Base-by-base conservation (phyloP, 176 grass and related monocot species). In the Ensete glaucum region DNA sequence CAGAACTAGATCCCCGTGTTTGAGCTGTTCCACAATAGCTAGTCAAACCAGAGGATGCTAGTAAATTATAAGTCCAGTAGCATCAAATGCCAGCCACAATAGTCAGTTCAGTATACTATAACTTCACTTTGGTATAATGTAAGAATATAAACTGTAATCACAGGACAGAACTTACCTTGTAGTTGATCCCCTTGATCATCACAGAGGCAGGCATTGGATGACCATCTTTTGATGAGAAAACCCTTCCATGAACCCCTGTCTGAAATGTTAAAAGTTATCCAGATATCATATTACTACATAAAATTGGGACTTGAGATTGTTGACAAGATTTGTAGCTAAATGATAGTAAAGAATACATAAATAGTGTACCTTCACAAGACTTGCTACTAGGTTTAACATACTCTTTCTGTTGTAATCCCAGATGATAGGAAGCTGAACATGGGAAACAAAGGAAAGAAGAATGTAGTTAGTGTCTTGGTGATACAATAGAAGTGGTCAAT, bases 391-490 rank as follows among this genome's bases (percentile, higher is more conserved):
- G 82, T 87, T 93, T 26, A 97, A 85, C 94, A 97, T 93, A 81
- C 94, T 97, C 80, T 87, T 91, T 80, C 73, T 90, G 77, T 97
- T 97, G 78, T 97, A 85, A 73, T 88, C 84, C 94, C 94, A 97
- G 69, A 97, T 90, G 66, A 85, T 49, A 74, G 72, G 82, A 79
- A 97, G 77, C 94, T 97, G 85, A 49, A 87, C 24, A 66, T 24
- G 49, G 67, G 3, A 75, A 85, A 65, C 3, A 74, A 80, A 67
- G 62, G 22, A 77, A 83, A 22, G 83, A 62, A 76, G 73, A 54
- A 48, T n/a, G 52, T 69, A 79, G 14, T 53, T 55, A 16, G 51
- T 43, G 34, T 43, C 34, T 43, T 43, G 11, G 24, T 17, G 23
- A 27, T 1, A 9, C 5, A 15, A 52, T n/a, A 43, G 34, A 43